A percentile compares a stretch with the other conserved stretches of the same genome.
Evolutionary conservation across 2,329 filamentous ascomycete species (phyloP).

Genomic region (Apiospora koreana): DNA sequence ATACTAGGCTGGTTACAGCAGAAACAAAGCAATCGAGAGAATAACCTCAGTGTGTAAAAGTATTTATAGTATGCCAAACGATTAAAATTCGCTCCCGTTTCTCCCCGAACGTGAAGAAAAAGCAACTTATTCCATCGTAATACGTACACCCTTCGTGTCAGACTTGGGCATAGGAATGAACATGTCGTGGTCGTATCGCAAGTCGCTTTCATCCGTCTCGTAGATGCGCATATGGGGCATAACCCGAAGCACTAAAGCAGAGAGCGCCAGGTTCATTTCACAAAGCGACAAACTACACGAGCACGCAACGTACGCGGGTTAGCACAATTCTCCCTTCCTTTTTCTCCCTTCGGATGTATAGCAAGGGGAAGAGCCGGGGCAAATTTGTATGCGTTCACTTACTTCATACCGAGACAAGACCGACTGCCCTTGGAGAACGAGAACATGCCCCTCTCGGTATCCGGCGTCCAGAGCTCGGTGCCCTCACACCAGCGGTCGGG

Average conservation of each 20-base stretch:
- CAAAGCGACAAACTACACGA: conserved; percentile 25
- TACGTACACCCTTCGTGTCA: conserved; percentile 15
- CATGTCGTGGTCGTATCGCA: conserved; percentile 30
- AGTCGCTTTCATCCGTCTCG: conserved; percentile 23
- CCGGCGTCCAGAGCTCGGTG: conserved; percentile 26
- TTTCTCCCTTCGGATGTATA: neutral
- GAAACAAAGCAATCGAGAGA: too few relatives aligned
- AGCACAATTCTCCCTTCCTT: neutral
- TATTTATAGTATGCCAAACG: neutral
- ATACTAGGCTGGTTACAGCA: too few relatives aligned
- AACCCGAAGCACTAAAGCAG: conserved; percentile 24
- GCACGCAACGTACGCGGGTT: neutral
- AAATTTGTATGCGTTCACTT: neutral
- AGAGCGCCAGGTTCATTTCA: conserved; percentile 24
- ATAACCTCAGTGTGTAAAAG: too few relatives aligned
- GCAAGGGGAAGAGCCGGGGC: neutral
- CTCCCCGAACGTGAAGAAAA: neutral
- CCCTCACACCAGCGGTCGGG: conserved; percentile 44
- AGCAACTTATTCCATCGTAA: neutral
- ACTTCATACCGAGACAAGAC: conserved; percentile 7
- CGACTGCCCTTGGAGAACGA: conserved; percentile 41
- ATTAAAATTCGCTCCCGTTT: neutral
- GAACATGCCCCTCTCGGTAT: conserved; percentile 39
- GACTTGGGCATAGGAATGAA: conserved; percentile 21
- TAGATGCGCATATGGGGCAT: conserved; percentile 26